Conservation (phyloP, 139 green algal genomes). For the Picochlorum sp. region DNA sequence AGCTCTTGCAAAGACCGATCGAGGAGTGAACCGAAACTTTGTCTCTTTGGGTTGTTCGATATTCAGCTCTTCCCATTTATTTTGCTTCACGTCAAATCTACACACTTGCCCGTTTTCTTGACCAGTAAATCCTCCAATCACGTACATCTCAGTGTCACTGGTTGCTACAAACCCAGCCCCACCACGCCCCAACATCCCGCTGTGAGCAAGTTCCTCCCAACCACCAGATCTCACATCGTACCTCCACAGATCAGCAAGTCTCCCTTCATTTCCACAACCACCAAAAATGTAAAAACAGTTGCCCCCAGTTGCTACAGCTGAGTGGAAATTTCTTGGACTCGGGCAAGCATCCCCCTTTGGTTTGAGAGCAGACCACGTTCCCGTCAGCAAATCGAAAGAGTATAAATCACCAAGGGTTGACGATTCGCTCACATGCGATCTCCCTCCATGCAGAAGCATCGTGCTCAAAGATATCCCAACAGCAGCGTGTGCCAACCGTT, state of each 20-base stretch:
- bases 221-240: background rate
- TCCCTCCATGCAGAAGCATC: background rate
- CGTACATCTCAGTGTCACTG: background rate
- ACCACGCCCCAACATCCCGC: background rate
- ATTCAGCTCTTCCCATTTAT: background rate
- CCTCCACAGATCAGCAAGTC: constrained; percentile 5
- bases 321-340: background rate
- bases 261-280: background rate
- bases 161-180: constrained; percentile 4
- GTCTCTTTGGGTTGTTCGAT: background rate
- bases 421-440: background rate
- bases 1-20: constrained; percentile 5
- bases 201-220: background rate
- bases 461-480: background rate
- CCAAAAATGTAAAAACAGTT: constrained; percentile 5
- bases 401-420: constrained; percentile 3
- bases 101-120: background rate
- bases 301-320: too few relatives aligned
- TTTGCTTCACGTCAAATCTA: background rate
- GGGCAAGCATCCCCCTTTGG: background rate
- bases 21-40: background rate
- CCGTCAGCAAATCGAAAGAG: background rate
- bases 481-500: background rate
- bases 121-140: constrained; percentile 2
- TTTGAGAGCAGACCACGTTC: background rate